phyloP scores from a whole-genome alignment of 257 asterid species.

The Solanum bulbocastanum region DNA sequence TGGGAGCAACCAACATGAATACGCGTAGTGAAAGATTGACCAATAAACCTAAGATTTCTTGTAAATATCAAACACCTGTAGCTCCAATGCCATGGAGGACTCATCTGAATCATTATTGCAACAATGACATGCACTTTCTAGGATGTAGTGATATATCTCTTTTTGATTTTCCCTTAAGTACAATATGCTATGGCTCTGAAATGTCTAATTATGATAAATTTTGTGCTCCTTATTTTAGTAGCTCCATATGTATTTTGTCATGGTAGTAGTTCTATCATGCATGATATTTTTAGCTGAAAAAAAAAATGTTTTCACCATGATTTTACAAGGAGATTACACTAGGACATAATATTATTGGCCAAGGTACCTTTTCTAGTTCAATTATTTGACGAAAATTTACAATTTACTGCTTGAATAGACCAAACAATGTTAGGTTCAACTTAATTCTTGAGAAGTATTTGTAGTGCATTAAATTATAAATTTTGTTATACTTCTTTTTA shows the following conservation, averaged over 20 bases:
- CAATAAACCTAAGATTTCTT: conserved; percentile 9
- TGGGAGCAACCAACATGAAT: conserved; percentile 16
- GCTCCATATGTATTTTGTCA: conserved; percentile 11
- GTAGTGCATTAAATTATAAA: too few species aligned
- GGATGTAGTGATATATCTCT: conserved; percentile 20
- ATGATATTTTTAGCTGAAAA: background rate
- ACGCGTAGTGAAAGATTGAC: conserved; percentile 16
- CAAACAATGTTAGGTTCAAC: too few species aligned
- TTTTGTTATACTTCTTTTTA: too few species aligned
- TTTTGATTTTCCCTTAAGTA: too few species aligned
- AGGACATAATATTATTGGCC: too few species aligned
- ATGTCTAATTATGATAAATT: background rate
- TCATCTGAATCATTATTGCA: conserved; percentile 62
- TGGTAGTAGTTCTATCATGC: background rate
- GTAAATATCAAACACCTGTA: conserved; percentile 22
- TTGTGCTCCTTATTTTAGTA: conserved; percentile 22
- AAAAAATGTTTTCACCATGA: too few species aligned
- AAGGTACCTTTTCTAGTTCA: too few species aligned
- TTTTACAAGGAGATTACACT: too few species aligned
- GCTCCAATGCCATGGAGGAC: conserved; percentile 56
- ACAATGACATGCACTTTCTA: conserved; percentile 87
- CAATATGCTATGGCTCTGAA: background rate
- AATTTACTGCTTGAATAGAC: too few species aligned
- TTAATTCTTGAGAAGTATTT: too few species aligned
- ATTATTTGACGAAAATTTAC: too few species aligned